Conservation (phyloP, 2,329 filamentous ascomycete genomes). For the Chrysoporthe deuterocubensis region DNA sequence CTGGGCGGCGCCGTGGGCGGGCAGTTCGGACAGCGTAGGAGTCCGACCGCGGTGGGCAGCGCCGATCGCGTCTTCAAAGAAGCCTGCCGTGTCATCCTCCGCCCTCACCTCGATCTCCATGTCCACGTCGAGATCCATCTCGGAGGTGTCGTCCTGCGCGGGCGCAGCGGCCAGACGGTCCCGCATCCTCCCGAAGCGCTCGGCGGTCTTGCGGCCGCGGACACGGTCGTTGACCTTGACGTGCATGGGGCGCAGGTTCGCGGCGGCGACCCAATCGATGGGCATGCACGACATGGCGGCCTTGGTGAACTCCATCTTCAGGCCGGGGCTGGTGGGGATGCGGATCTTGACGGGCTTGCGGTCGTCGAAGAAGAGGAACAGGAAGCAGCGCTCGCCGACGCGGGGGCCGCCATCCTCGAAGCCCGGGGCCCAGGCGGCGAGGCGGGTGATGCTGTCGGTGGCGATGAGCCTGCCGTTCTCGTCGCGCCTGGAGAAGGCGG, state of each 20-base stretch:
- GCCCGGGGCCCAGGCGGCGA: constrained; percentile 10
- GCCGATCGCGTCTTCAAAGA: neutral
- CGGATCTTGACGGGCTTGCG: neutral
- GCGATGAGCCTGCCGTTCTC: neutral
- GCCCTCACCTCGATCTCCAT: too few relatives aligned
- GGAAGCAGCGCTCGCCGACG: constrained; percentile 9
- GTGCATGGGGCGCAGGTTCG: neutral
- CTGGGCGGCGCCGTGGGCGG: neutral
- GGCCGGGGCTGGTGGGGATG: neutral
- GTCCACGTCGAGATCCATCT: neutral
- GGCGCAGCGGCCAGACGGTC: neutral
- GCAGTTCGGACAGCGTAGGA: neutral
- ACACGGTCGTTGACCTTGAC: neutral
- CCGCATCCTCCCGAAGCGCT: constrained; percentile 6
- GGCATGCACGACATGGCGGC: neutral
- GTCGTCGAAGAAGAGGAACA: constrained; percentile 24
- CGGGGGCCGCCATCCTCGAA: constrained; percentile 2
- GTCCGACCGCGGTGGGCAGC: neutral
- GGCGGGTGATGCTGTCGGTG: neutral
- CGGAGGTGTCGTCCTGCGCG: neutral
- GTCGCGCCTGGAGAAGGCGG: neutral
- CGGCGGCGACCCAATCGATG: constrained; percentile 17
- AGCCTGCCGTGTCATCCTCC: neutral
- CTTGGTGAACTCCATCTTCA: constrained; percentile 15
- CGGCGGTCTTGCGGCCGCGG: neutral